Evolutionary conservation across 768 basidiomycete species (phyloP).

Genomic region (Mycena epipterygia): DNA sequence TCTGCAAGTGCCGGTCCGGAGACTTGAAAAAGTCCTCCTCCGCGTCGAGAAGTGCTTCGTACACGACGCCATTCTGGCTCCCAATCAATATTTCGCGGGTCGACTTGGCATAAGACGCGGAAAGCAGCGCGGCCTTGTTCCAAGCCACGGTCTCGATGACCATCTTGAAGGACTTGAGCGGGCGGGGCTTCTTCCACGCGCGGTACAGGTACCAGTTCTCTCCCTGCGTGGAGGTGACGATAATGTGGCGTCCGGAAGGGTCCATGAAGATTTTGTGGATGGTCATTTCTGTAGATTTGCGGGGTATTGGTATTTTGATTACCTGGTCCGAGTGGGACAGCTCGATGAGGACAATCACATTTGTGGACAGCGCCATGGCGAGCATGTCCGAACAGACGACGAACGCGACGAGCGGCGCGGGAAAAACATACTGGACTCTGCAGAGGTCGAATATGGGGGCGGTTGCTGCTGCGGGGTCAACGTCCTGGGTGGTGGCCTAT

Average conservation of each 20-base stretch:
- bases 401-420: slow-evolving; percentile 86
- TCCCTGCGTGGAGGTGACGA: slow-evolving; percentile 88
- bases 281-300: slow-evolving; percentile 80
- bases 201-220: slow-evolving; percentile 95
- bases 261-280: slow-evolving; percentile 92
- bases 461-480: slow-evolving; percentile 50
- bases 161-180: slow-evolving; percentile 85
- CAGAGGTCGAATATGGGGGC: slow-evolving; percentile 85
- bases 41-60: slow-evolving; percentile 91
- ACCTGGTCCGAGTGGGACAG: slow-evolving; percentile 90
- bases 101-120: slow-evolving; percentile 77
- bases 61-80: slow-evolving; percentile 85
- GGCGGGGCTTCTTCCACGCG: slow-evolving; percentile 85
- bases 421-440: slow-evolving; percentile 89
- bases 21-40: slow-evolving; percentile 95
- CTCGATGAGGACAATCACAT: slow-evolving; percentile 89
- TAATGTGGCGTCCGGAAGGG: slow-evolving; percentile 91
- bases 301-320: slow-evolving; percentile 80
- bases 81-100: slow-evolving; percentile 92
- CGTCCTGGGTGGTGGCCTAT: slow-evolving; percentile 46
- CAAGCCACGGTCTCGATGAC: slow-evolving; percentile 93
- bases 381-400: slow-evolving; percentile 90
- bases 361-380: slow-evolving; percentile 84
- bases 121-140: slow-evolving; percentile 80
- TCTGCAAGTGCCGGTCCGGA: slow-evolving; percentile 81